Conservation (phyloP, 768 basidiomycete genomes). For the Agrocybe pediades region DNA sequence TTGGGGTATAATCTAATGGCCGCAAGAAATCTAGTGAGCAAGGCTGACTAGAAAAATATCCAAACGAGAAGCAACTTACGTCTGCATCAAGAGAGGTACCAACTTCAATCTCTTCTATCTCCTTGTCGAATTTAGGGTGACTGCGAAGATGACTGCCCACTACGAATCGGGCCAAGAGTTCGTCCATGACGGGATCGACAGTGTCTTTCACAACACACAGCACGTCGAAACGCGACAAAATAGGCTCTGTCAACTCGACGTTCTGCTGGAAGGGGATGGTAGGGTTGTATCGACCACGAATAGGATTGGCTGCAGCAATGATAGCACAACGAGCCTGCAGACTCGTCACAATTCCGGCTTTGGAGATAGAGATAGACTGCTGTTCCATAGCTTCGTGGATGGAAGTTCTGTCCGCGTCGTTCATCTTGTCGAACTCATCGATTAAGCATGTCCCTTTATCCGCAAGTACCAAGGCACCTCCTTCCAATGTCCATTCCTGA, state of each 20-base stretch:
- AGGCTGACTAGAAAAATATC: not conserved
- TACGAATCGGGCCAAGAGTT: constrained; percentile 95
- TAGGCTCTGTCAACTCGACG: constrained; percentile 97
- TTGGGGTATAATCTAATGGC: constrained; percentile 89
- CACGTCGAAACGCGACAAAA: constrained; percentile 96
- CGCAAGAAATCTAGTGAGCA: constrained; percentile 3
- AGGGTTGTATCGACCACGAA: constrained; percentile 96
- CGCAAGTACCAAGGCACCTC: constrained; percentile 96
- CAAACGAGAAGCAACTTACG: constrained; percentile 59
- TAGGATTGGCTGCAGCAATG: constrained; percentile 96
- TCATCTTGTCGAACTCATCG: constrained; percentile 99
- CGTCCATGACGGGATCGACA: constrained; percentile 96
- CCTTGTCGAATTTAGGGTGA: constrained; percentile 89
- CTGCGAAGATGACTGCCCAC: constrained; percentile 94
- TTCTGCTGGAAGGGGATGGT: constrained; percentile 99
- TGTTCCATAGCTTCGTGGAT: constrained; percentile 99
- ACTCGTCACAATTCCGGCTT: constrained; percentile 98
- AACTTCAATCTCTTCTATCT: constrained; percentile 92
- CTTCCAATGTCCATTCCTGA: constrained; percentile 97
- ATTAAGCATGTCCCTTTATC: constrained; percentile 98
- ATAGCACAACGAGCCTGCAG: constrained; percentile 97
- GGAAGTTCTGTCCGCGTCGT: constrained; percentile 95
- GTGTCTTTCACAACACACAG: constrained; percentile 98
- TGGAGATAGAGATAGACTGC: constrained; percentile 98
- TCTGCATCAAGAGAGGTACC: constrained; percentile 87